Conservation (phyloP, 2,329 filamentous ascomycete genomes). For the Atkinsonella texensis region DNA sequence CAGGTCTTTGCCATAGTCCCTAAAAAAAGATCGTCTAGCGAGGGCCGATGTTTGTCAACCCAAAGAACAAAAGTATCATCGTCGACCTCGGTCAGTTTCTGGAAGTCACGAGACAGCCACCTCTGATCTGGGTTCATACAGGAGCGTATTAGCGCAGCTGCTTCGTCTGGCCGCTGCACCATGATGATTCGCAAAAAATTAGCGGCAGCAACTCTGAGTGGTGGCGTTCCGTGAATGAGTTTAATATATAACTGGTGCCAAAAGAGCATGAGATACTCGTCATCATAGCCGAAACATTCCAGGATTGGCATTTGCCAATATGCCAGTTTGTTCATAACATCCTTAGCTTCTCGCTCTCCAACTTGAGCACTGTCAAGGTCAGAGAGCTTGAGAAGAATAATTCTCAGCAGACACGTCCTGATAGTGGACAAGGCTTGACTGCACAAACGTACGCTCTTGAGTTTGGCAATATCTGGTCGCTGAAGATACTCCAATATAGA, state of each 20-base stretch:
- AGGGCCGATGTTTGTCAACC: conserved; percentile 71
- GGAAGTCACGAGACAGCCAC: conserved; percentile 63
- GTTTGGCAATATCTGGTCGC: conserved; percentile 62
- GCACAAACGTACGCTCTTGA: conserved; percentile 88
- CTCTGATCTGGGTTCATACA: conserved; percentile 59
- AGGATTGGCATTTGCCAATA: conserved; percentile 95
- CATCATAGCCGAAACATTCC: conserved; percentile 62
- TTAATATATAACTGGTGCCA: conserved; percentile 92
- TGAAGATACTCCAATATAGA: conserved; percentile 81
- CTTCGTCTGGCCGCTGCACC: conserved; percentile 84
- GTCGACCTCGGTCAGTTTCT: conserved; percentile 75
- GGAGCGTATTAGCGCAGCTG: conserved; percentile 59
- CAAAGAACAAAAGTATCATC: conserved; percentile 79
- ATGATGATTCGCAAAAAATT: conserved; percentile 85
- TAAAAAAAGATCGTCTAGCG: conserved; percentile 73
- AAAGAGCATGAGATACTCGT: conserved; percentile 72
- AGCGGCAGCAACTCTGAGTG: conserved; percentile 63
- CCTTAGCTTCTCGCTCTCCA: conserved; percentile 48
- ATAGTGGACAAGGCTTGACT: conserved; percentile 70
- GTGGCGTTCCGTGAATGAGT: conserved; percentile 56
- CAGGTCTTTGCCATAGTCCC: conserved; percentile 69
- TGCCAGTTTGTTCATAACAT: conserved; percentile 71
- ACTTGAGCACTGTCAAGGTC: conserved; percentile 59
- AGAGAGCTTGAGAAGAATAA: conserved; percentile 70
- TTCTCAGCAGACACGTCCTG: conserved; percentile 62